Evolutionary conservation across 371 early-diverging fungal genomes (phyloP).

Genomic region (Phascolomyces articulosus): DNA sequence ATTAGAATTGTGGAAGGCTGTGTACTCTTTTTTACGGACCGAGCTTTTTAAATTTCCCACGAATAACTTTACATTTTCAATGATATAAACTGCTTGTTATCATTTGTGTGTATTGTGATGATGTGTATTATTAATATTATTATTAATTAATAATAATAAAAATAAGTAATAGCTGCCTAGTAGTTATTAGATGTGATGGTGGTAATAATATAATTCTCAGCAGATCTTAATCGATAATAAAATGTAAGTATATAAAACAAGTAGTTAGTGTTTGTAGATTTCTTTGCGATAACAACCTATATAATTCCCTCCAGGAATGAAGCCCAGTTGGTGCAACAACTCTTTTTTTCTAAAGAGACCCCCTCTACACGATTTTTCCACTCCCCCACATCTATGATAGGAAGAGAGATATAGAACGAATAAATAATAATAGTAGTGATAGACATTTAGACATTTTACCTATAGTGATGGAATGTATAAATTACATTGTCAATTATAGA

Average conservation of each 20-base stretch:
- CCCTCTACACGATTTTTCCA: background rate
- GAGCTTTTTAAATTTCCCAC: background rate
- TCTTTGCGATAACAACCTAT: slow-evolving; percentile 2
- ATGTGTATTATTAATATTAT: too few relatives aligned
- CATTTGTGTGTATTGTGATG: background rate
- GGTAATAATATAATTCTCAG: too few relatives aligned
- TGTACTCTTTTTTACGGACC: too few relatives aligned
- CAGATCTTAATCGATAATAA: slow-evolving; percentile 2
- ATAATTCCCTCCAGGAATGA: slow-evolving; percentile 5
- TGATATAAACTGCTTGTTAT: background rate
- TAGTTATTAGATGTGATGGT: background rate
- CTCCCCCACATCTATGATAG: too few relatives aligned
- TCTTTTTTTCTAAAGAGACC: background rate
- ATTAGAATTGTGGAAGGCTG: too few relatives aligned
- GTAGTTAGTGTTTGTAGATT: background rate
- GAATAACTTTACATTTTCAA: background rate
- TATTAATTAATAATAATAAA: too few relatives aligned
- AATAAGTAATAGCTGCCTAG: background rate
- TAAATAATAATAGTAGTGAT: too few relatives aligned
- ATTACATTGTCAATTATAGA: too few relatives aligned
- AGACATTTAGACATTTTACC: too few relatives aligned
- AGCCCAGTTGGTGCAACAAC: slow-evolving; percentile 3
- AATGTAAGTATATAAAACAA: too few relatives aligned
- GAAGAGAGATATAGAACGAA: too few relatives aligned
- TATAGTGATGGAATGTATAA: too few relatives aligned